Conservation (phyloP, 1,284 basidiomycete species). For the Entoloma clypeatum region DNA sequence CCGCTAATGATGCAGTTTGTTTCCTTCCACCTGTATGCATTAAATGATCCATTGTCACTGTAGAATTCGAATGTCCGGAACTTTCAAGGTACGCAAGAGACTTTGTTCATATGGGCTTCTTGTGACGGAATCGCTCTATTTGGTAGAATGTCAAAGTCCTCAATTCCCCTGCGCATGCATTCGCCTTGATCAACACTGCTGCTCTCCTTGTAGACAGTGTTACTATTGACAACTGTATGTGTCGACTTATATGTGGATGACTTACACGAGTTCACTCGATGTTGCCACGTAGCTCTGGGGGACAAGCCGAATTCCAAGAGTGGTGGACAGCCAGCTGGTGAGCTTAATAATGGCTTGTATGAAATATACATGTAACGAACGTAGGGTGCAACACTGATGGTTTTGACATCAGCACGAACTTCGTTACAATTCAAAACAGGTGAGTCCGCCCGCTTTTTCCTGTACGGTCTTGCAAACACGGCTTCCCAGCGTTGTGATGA, state of each 20-base stretch:
- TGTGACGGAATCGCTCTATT: slow-evolving; percentile 28
- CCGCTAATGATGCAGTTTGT: slow-evolving; percentile 51
- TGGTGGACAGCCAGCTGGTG: slow-evolving; percentile 36
- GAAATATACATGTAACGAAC: background rate
- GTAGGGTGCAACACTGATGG: slow-evolving; percentile 54
- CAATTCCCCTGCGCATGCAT: slow-evolving; percentile 41
- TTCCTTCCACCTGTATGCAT: background rate
- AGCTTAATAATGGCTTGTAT: background rate
- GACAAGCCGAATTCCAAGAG: slow-evolving; percentile 43
- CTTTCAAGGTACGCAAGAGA: slow-evolving; percentile 37
- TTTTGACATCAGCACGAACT: slow-evolving; percentile 45
- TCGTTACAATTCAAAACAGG: slow-evolving; percentile 43
- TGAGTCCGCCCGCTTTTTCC: slow-evolving; percentile 19
- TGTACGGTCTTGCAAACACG: slow-evolving; percentile 5
- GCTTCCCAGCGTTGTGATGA: background rate
- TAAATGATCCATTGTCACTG: slow-evolving; percentile 5
- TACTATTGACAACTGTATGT: slow-evolving; percentile 43
- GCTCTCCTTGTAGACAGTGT: slow-evolving; percentile 34
- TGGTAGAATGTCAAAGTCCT: slow-evolving; percentile 37
- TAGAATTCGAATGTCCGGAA: slow-evolving; percentile 54
- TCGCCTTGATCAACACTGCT: slow-evolving; percentile 38
- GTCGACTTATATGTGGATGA: background rate
- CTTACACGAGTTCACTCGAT: background rate
- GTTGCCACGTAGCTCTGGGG: slow-evolving; percentile 32
- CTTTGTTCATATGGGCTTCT: slow-evolving; percentile 25